phyloP scores from a whole-genome alignment of 129 eudicot species.

The Scalesia atractyloides region DNA sequence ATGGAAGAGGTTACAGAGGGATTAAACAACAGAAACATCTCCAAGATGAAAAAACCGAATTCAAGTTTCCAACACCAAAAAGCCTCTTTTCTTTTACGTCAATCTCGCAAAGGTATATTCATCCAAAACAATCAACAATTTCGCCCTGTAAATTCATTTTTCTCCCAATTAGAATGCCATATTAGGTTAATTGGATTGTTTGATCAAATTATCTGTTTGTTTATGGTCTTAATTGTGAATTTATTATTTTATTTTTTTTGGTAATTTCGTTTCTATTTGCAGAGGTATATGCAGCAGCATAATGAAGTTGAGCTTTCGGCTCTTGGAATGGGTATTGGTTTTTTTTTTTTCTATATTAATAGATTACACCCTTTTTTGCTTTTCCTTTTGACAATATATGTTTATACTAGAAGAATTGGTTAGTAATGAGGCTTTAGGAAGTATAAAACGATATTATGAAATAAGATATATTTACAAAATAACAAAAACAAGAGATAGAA shows the following conservation, averaged over 20 bases:
- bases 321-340: slow-evolving; percentile 77
- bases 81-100: slow-evolving; percentile 76
- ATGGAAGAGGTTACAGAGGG: slow-evolving; percentile 52
- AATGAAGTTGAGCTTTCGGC: slow-evolving; percentile 78
- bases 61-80: slow-evolving; percentile 71
- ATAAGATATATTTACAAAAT: too few species aligned
- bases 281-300: slow-evolving; percentile 80
- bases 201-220: not conserved
- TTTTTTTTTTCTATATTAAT: too few species aligned
- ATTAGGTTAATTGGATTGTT: not conserved
- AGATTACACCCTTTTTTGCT: too few species aligned
- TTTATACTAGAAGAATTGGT: too few species aligned
- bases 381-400: too few species aligned
- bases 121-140: not conserved
- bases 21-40: slow-evolving; percentile 35
- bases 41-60: slow-evolving; percentile 61
- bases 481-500: too few species aligned
- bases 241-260: not conserved
- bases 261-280: slow-evolving; percentile 4
- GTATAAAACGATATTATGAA: too few species aligned
- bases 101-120: slow-evolving; percentile 60
- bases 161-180: not conserved
- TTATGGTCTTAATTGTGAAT: not conserved
- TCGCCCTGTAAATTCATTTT: not conserved
- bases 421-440: too few species aligned